These are phyloP conservation scores for Myriosclerotinia duriaeana DNA, from an alignment of 2,329 filamentous ascomycete genomes.

Conservation along the genomic window DNA sequence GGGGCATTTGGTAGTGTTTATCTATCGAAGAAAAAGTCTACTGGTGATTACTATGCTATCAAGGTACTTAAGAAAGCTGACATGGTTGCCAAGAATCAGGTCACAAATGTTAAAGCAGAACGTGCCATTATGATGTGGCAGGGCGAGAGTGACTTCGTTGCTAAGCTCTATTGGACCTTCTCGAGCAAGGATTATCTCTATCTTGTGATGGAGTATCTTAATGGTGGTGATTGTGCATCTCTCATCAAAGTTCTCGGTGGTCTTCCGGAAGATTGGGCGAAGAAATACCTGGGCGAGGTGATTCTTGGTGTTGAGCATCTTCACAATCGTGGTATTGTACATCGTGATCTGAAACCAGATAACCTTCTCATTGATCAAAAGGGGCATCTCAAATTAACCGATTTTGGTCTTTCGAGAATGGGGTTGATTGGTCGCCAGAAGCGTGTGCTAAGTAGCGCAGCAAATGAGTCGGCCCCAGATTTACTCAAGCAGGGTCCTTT, in stretches of 20 bases:
- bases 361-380: slow-evolving; percentile 96
- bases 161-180: slow-evolving; percentile 99
- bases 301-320: slow-evolving; percentile 96
- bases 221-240: slow-evolving; percentile 94
- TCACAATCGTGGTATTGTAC: slow-evolving; percentile 90
- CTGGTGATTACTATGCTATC: slow-evolving; percentile 97
- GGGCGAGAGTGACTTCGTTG: slow-evolving; percentile 97
- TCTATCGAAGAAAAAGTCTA: slow-evolving; percentile 96
- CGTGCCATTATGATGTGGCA: slow-evolving; percentile 99
- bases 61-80: slow-evolving; percentile 99
- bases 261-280: slow-evolving; percentile 94
- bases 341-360: slow-evolving; percentile 94
- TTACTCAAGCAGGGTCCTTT: slow-evolving; percentile 91
- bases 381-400: slow-evolving; percentile 93
- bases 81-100: slow-evolving; percentile 99
- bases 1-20: slow-evolving; percentile 98
- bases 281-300: slow-evolving; percentile 95
- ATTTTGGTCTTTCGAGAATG: slow-evolving; percentile 97
- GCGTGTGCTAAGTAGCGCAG: slow-evolving; percentile 75
- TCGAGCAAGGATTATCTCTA: slow-evolving; percentile 99
- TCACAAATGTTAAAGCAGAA: slow-evolving; percentile 98
- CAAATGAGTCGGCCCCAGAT: slow-evolving; percentile 84
- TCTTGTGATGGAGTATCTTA: slow-evolving; percentile 98
- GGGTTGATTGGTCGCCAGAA: slow-evolving; percentile 95
- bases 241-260: slow-evolving; percentile 92